These are phyloP conservation scores for Hypoxylon intermedium DNA, from an alignment of 495 filamentous ascomycete genomes.

Conservation along the genomic window DNA sequence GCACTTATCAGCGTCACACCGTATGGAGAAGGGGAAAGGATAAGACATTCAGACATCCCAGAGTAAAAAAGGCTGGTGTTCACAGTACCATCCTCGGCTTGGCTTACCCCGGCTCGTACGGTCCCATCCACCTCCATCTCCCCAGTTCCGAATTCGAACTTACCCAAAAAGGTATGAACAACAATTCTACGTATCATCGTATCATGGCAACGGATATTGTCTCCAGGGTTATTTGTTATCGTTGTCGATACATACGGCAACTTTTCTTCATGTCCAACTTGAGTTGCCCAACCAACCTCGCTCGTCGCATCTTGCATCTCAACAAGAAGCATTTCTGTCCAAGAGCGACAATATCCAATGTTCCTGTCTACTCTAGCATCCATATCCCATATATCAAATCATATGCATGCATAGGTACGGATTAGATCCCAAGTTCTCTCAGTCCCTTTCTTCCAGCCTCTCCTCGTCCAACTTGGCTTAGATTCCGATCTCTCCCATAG, in stretches of 20 bases:
- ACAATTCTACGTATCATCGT: conserved; percentile 19
- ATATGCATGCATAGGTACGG: too few relatives aligned
- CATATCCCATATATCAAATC: too few relatives aligned
- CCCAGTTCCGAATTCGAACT: conserved; percentile 13
- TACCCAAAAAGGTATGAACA: conserved; percentile 26
- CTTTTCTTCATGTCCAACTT: not conserved
- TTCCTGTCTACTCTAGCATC: too few relatives aligned
- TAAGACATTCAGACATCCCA: not conserved
- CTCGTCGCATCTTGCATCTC: too few relatives aligned
- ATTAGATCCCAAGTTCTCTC: not conserved
- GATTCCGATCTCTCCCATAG: conserved; percentile 17
- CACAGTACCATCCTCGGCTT: not conserved
- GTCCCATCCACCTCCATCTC: not conserved
- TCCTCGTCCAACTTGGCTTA: not conserved
- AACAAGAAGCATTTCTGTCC: too few relatives aligned
- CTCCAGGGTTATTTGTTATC: conserved; percentile 13
- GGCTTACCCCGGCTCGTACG: not conserved
- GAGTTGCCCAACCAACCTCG: not conserved
- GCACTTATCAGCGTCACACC: not conserved
- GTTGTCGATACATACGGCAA: conserved; percentile 27
- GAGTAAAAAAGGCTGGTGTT: not conserved
- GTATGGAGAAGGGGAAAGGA: not conserved
- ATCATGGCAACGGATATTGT: conserved; percentile 32
- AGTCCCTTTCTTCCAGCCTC: not conserved
- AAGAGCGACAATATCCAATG: too few relatives aligned